Evolutionary conservation across 169 alveolate genomes (phyloP).

Genomic region (Eimeria falciformis): DNA sequence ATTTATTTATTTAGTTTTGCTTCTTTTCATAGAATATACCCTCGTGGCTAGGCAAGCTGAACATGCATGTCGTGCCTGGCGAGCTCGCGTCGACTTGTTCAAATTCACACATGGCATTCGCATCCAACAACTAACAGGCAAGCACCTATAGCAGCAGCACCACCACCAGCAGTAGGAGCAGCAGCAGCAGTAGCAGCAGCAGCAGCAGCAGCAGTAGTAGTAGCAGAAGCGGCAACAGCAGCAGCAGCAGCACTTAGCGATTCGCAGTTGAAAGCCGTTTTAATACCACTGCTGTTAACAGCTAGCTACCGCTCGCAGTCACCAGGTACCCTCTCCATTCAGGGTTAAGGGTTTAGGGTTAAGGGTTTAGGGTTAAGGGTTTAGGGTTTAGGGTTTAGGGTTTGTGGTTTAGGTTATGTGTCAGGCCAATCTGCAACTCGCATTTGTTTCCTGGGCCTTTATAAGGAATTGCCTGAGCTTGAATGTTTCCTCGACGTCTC

Average conservation of each 20-base stretch:
- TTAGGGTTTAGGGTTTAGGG: too few relatives aligned
- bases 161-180: not conserved
- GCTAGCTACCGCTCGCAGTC: too few relatives aligned
- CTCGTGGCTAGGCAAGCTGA: not conserved
- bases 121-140: not conserved
- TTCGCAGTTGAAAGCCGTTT: too few relatives aligned
- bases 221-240: not conserved
- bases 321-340: too few relatives aligned
- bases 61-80: not conserved
- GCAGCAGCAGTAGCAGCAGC: constrained; percentile 5
- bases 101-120: not conserved
- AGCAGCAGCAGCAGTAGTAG: not conserved
- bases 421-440: not conserved
- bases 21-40: not conserved
- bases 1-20: not conserved
- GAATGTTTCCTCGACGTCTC: constrained; percentile 6
- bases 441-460: not conserved
- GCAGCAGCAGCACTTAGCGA: not conserved
- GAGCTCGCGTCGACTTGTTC: not conserved
- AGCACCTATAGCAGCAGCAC: constrained; percentile 4
- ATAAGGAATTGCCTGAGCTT: not conserved
- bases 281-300: too few relatives aligned
- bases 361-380: not conserved
- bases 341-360: not conserved
- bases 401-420: not conserved